Base-by-base conservation (phyloP, 257 asterid genomes). In the Handroanthus guayacan region DNA sequence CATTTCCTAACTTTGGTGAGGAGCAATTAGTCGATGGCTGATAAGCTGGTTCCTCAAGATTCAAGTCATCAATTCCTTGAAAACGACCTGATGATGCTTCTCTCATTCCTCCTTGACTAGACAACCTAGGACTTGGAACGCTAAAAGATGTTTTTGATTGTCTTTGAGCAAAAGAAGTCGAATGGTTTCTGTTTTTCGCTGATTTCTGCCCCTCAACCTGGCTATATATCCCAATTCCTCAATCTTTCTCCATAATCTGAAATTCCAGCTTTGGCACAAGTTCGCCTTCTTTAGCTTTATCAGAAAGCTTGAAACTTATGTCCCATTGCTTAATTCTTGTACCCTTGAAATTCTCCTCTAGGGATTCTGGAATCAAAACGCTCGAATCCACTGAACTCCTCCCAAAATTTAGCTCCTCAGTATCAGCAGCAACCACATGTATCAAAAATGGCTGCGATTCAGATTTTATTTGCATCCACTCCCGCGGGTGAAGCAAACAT, bases 241-340 rank as follows among this genome's bases (percentile, higher is more conserved):
- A 98, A 80, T 95, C 99, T 48, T 95, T 95, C 84, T 95, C 99
- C 99, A 95, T 95, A 7, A 95, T 92, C 83, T 95, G 99, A 75
- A 95, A 95, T 12, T 98, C 97, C 39, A 95, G 72, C 75, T 92
- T 95, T 74, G 92, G 77, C 17, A 91, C 87, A 39, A 92, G 92
- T 75, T 92, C 94, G 9, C 99, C 99, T 0, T 97, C 99, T 71
- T 86, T 89, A 6, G 99, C 99, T 69, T 95, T 95, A 4, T 97
- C 98, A 0, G 84, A 71, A 6, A 95, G 89, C 45, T 71, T 67
- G 44, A 88, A 91, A 52, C 77, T 81, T 2, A 77, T 83, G 58
- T 95, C 97, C 99, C 99, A 95, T 76, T 92, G 96, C 81, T 89
- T 68, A 5, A 88, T 67, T 25, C 98, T 77, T 0, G 86, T 38